phyloP scores from a whole-genome alignment of 1,284 basidiomycete species.

The Rhodotorula glutinis region DNA sequence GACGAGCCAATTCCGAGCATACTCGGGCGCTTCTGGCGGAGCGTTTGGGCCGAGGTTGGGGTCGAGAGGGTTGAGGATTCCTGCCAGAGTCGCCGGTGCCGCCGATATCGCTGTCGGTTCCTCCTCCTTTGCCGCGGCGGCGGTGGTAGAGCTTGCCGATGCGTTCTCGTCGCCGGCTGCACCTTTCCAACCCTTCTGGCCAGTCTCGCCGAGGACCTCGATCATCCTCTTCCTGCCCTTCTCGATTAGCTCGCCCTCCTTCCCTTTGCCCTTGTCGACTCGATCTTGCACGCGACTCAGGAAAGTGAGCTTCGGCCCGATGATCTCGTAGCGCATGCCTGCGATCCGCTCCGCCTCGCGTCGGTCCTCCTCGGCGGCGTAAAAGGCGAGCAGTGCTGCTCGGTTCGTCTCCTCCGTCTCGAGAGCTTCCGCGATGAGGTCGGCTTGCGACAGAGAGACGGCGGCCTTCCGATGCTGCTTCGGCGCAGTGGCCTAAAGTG shows the following conservation, averaged over 20 bases:
- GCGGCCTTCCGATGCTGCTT: conserved; percentile 59
- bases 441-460: conserved; percentile 65
- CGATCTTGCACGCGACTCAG: conserved; percentile 61
- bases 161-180: background rate
- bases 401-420: conserved; percentile 81
- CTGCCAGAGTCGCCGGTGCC: background rate
- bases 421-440: conserved; percentile 73
- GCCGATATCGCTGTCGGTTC: background rate
- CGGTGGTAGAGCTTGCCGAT: too few relatives aligned
- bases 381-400: conserved; percentile 70
- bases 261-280: conserved; percentile 22
- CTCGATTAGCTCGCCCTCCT: conserved; percentile 41
- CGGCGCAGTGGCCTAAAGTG: conserved; percentile 55
- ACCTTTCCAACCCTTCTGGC: conserved; percentile 2
- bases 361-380: conserved; percentile 74
- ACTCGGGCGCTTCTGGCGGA: conserved; percentile 23
- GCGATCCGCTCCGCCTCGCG: conserved; percentile 62
- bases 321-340: conserved; percentile 56
- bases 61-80: conserved; percentile 5
- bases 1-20: conserved; percentile 51
- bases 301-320: conserved; percentile 71
- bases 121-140: background rate
- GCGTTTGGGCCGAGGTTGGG: background rate
- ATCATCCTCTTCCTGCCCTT: conserved; percentile 8
- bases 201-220: conserved; percentile 5